Evolutionary conservation across 2,329 filamentous ascomycete genomes (phyloP), one percentile per base, ranked within the genome.

Genomic region (Sclerotinia minor): DNA sequence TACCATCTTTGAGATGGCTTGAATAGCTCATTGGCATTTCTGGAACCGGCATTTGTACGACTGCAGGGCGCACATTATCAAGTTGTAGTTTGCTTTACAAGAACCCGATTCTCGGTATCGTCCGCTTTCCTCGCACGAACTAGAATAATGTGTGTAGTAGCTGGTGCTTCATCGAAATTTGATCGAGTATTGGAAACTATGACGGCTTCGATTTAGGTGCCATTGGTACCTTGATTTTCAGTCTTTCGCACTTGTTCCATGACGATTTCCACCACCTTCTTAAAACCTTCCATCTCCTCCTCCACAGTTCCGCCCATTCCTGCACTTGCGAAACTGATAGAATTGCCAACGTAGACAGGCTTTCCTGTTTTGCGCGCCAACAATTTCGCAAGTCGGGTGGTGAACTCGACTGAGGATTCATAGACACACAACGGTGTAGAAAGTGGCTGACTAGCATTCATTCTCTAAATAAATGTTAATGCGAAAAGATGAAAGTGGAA

Each of bases 221-320:
- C 24, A 32, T 67, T 45, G 58, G 58, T 55, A 44, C 68, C 68
- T 63, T 68, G 8, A 71, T 26, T 72, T 68, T 77, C 75, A 50
- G 78, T 71, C 61, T 77, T 77, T 68, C 79, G 76, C 57, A 90
- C 78, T 72, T 86, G 83, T 54, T 81, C 80, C 76, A 88, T 80
- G 19, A 94, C 85, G 58, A 91, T 86, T 68, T 90, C 85, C 44
- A 94, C 87, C 52, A 96, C 87, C 71, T 84, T 85, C 75, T 86
- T 87, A 74, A 97, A 89, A 0, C 90, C 92, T 76, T 94, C 92
- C 88, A 97, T 94, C 80, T 98, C 94, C 81, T 98, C 95, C 76
- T 97, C 94, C 8, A 94, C 87, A 0, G 88, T 91, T 26, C 92
- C 90, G 13, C 92, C 92, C 74, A 93, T 85, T 2, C 89, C 90